Evolutionary conservation across 495 filamentous ascomycete genomes (phyloP), one percentile per base, ranked within the genome.

Genomic region (Apiosordaria backusii): DNA sequence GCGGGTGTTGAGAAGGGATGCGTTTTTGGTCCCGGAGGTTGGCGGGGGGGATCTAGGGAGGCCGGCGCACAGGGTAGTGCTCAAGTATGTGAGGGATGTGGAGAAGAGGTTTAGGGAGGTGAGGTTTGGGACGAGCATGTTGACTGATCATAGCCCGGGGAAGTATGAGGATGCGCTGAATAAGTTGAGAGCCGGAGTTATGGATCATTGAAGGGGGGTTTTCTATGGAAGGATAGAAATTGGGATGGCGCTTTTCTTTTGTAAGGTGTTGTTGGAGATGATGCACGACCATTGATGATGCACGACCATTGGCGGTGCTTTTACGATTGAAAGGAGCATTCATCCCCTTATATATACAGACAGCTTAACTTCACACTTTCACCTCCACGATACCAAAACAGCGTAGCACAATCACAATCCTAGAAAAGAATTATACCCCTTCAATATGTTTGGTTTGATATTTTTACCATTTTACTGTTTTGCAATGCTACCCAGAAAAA

Each of bases 91-190:
- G 25, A 71, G 84, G 65, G 85, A 90, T 71, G 87, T 89, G 64
- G 88, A 90, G 70, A 78, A 79, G 29, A 79, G 82, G 67, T 92
- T 92, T 77, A 81, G 87, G 52, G 89, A 92, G 74, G 78, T 92
- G 63, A 79, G 82, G 58, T 92, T 93, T 76, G 88, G 85, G 13
- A 85, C 84, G 40, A 85, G 88, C 35, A 91, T 91, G 89, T 79
- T 93, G 77, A 81, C 84, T 62, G 89, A 93, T 75, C 90, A 93
- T 75, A 90, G 86, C 68, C 89, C 90, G n/a, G 88, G 83, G 29
- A 78, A 86, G 65, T 93, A 93, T 76, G 90, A 93, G 78, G 83
- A 78, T 59, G 74, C 77, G 19, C 65, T 83, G 60, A 74, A 80
- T 29, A 74, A 75, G 62, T 71, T 83, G 57, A 74, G 67, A 26